phyloP scores from a whole-genome alignment of 768 basidiomycete species.

The Lentinus brumalis region DNA sequence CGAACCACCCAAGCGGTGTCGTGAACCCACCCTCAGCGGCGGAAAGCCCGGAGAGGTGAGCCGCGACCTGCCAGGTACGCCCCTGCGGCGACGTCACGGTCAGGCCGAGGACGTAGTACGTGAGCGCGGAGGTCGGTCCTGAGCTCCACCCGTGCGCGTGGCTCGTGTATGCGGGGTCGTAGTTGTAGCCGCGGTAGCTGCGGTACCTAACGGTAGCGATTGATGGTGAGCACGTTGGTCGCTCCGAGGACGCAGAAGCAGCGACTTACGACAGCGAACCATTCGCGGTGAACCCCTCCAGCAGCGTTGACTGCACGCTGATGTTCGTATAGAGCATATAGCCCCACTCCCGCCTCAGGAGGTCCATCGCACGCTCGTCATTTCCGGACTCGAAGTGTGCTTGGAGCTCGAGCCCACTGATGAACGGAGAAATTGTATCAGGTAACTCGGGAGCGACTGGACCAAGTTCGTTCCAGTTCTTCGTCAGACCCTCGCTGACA shows the following conservation, averaged over 20 bases:
- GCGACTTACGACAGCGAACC: slow-evolving; percentile 51
- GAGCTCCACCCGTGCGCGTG: slow-evolving; percentile 63
- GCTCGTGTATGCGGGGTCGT: slow-evolving; percentile 60
- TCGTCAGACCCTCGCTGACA: slow-evolving; percentile 49
- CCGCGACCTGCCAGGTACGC: slow-evolving; percentile 48
- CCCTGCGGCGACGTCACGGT: slow-evolving; percentile 50
- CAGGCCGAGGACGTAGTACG: slow-evolving; percentile 59
- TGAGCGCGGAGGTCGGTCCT: slow-evolving; percentile 58
- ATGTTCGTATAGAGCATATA: slow-evolving; percentile 59
- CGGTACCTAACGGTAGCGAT: slow-evolving; percentile 42
- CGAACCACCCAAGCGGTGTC: slow-evolving; percentile 54
- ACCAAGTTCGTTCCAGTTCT: slow-evolving; percentile 56
- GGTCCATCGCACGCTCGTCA: slow-evolving; percentile 52
- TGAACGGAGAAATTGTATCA: slow-evolving; percentile 62
- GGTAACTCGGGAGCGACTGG: slow-evolving; percentile 57
- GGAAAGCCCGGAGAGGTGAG: slow-evolving; percentile 45
- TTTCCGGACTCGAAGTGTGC: slow-evolving; percentile 59
- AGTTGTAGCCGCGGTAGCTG: slow-evolving; percentile 53
- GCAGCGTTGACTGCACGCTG: slow-evolving; percentile 56
- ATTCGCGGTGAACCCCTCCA: slow-evolving; percentile 61
- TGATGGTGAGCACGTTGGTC: background rate
- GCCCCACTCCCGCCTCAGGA: slow-evolving; percentile 58
- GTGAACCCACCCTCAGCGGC: slow-evolving; percentile 53
- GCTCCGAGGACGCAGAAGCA: background rate
- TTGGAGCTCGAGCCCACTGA: slow-evolving; percentile 60